Percentiles rank a stretch among this genome's conserved stretches.
Evolutionary conservation across 2,329 filamentous ascomycete species (phyloP).

Genomic region (Penicillium sp.): DNA sequence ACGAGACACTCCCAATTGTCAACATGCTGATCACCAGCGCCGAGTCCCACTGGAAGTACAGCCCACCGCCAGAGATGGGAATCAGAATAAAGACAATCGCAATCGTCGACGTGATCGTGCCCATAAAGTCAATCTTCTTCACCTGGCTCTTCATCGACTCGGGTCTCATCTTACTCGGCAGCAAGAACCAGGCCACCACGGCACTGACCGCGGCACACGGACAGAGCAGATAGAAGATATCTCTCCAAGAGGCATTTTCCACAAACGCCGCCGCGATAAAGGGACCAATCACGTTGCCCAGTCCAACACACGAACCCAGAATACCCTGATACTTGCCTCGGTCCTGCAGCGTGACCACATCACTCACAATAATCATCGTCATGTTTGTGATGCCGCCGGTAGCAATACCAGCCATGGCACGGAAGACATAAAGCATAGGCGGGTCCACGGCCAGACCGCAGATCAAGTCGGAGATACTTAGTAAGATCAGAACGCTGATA

Average conservation of each 20-base stretch:
- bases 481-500: conserved; percentile 49
- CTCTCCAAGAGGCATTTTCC: conserved; percentile 42
- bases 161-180: conserved; percentile 50
- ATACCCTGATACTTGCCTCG: conserved; percentile 55
- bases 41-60: conserved; percentile 55
- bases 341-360: conserved; percentile 57
- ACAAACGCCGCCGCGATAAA: conserved; percentile 47
- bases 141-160: conserved; percentile 47
- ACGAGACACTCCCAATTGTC: conserved; percentile 43
- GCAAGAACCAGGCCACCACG: conserved; percentile 47
- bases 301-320: conserved; percentile 41
- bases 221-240: conserved; percentile 50
- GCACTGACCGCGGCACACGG: conserved; percentile 49
- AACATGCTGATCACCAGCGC: conserved; percentile 60
- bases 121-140: conserved; percentile 57
- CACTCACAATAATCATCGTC: conserved; percentile 60
- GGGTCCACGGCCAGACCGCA: conserved; percentile 56
- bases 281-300: conserved; percentile 46
- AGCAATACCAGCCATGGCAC: conserved; percentile 59
- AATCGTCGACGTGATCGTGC: conserved; percentile 52
- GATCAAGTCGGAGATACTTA: conserved; percentile 56
- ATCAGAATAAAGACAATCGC: conserved; percentile 60
- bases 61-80: conserved; percentile 59
- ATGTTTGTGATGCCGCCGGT: conserved; percentile 58
- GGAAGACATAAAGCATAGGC: conserved; percentile 59